Conservation (phyloP, 148 eudicot species). For the Rhododendron molle region DNA sequence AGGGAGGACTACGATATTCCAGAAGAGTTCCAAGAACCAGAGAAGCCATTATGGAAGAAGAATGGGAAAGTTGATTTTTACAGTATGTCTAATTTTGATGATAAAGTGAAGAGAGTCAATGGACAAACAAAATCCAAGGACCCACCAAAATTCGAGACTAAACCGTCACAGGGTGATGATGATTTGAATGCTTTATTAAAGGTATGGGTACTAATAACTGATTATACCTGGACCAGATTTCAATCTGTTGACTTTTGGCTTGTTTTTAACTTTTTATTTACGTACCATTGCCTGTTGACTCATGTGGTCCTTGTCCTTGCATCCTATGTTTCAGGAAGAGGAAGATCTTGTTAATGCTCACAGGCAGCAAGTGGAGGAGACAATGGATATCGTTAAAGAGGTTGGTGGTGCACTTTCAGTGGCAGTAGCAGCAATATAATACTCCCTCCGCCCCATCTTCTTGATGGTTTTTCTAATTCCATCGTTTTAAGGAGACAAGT, state of each 20-base stretch:
- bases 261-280: not conserved
- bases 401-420: slow-evolving; percentile 25
- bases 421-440: not conserved
- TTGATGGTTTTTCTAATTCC: not conserved
- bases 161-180: slow-evolving; percentile 52
- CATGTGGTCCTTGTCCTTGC: not conserved
- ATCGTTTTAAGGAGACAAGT: not conserved
- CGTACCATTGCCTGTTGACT: not conserved
- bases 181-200: slow-evolving; percentile 73
- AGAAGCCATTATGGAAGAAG: slow-evolving; percentile 56
- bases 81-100: slow-evolving; percentile 39
- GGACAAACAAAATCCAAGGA: slow-evolving; percentile 64
- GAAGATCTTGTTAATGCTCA: slow-evolving; percentile 99
- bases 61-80: slow-evolving; percentile 49
- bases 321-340: slow-evolving; percentile 63
- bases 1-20: slow-evolving; percentile 59
- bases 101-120: slow-evolving; percentile 45
- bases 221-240: not conserved
- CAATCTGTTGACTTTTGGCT: not conserved
- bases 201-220: slow-evolving; percentile 33
- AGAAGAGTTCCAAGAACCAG: slow-evolving; percentile 70
- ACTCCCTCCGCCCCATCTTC: not conserved
- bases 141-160: slow-evolving; percentile 42
- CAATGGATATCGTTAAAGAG: slow-evolving; percentile 98
- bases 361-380: slow-evolving; percentile 94